A percentile compares a stretch with the other conserved stretches of the same genome.
Conservation (phyloP, 306 rosid species). For the Medicago ruthenica region DNA sequence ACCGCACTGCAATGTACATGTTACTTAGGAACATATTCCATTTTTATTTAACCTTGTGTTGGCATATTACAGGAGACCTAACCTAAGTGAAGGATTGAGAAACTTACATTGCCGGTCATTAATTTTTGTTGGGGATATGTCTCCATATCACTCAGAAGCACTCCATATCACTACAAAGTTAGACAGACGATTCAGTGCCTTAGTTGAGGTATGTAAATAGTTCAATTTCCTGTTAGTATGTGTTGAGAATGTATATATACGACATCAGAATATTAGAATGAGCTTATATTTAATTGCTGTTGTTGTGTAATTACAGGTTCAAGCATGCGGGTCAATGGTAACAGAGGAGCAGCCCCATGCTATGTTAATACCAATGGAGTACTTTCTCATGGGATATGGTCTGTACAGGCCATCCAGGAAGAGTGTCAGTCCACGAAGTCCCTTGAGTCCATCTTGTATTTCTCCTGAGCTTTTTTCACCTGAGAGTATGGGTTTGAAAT, state of each 20-base stretch:
- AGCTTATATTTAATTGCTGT: conserved; percentile 16
- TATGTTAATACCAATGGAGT: conserved; percentile 93
- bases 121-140: conserved; percentile 89
- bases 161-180: conserved; percentile 83
- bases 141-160: conserved; percentile 83
- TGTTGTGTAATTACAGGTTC: conserved; percentile 69
- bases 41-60: conserved; percentile 18
- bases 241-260: not conserved
- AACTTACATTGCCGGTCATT: conserved; percentile 87
- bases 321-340: conserved; percentile 95
- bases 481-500: conserved; percentile 98
- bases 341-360: conserved; percentile 99
- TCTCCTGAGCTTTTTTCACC: conserved; percentile 95
- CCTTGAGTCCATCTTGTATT: conserved; percentile 89
- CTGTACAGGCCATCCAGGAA: conserved; percentile 71
- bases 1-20: conserved; percentile 1
- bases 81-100: conserved; percentile 72
- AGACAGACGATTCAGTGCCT: conserved; percentile 85
- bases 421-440: conserved; percentile 94
- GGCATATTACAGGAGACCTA: conserved; percentile 71
- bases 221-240: conserved; percentile 8
- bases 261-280: conserved; percentile 2
- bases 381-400: conserved; percentile 93
- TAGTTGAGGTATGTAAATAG: conserved; percentile 75
- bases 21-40: conserved; percentile 23